A percentile compares a stretch with the other conserved stretches of the same genome.
phyloP scores from a whole-genome alignment of 2,329 filamentous ascomycete species.

The Venturiaceae sp. region DNA sequence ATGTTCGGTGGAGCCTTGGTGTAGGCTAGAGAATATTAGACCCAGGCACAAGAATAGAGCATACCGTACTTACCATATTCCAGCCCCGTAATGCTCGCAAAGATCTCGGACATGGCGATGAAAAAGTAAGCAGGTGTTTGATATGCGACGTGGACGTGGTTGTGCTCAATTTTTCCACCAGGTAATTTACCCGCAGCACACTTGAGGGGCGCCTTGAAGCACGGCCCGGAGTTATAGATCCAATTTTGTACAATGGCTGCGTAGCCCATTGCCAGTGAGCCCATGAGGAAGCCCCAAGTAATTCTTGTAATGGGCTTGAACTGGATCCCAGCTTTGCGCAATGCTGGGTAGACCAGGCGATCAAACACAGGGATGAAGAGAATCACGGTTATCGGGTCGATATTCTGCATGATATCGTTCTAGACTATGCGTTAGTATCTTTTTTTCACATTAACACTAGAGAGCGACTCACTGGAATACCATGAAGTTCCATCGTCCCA shows the following conservation, averaged over 20 bases:
- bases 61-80: conserved; percentile 16
- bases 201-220: conserved; percentile 34
- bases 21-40: conserved; percentile 25
- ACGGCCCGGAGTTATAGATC: conserved; percentile 45
- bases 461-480: conserved; percentile 21
- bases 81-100: conserved; percentile 36
- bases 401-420: conserved; percentile 39
- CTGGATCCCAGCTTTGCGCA: conserved; percentile 30
- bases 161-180: conserved; percentile 24
- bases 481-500: conserved; percentile 30
- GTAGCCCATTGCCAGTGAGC: conserved; percentile 44
- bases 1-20: conserved; percentile 35
- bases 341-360: conserved; percentile 33
- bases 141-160: conserved; percentile 33
- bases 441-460: too few relatives aligned
- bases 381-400: conserved; percentile 36
- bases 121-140: conserved; percentile 37
- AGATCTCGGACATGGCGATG: conserved; percentile 34
- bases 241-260: conserved; percentile 47
- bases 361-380: conserved; percentile 37
- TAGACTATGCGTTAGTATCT: background rate
- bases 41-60: too few relatives aligned
- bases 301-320: conserved; percentile 43
- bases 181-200: conserved; percentile 24
- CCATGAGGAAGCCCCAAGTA: conserved; percentile 41